Base-by-base conservation (phyloP, 768 basidiomycete genomes). In the Rhodotorula sphaerocarpa region DNA sequence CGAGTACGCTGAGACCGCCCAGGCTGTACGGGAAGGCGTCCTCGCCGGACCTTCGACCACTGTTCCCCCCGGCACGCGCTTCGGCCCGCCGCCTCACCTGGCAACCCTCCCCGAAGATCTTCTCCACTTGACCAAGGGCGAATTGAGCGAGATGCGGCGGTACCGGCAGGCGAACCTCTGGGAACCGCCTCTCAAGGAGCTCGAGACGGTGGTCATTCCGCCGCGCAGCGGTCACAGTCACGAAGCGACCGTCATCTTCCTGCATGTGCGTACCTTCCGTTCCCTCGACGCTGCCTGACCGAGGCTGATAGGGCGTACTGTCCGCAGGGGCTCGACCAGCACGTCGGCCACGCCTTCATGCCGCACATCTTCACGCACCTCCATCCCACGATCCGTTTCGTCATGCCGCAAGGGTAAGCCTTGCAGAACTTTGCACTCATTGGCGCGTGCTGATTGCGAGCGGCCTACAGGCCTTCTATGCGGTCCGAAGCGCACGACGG, bases 241-340 rank as follows among this genome's bases (percentile, higher is more conserved):
- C 55, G 61, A 67, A 45, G 21, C 59, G 43, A 67, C 66, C 25
- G 31, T 67, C 39, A 60, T 67, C 34, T 67, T 56, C 34, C 31
- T 67, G 0, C 56, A 57, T 21, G 65, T 66, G 27, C 39, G 65
- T 57, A 10, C 0, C 27, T 1, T 9, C 14, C 7, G 7, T 12
- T 30, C 21, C 14, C 28, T 25, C 3, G 3, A 39, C 39, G 9
- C 18, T 39, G 11, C 9, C 10, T 18, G 51, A 20, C 5, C 30
- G 30, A 21, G 12, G 5, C 12, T 46, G 42, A n/a, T 5, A 16
- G 23, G 31, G 39, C 52, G 33, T 28, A 18, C 36, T 5, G 1
- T 20, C 15, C 14, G 34, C 55, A 67, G 61, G 66, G 61, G 0
- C 27, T 67, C n/a, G 31, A 43, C 23, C 50, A 67, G 36, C 27